phyloP scores from a whole-genome alignment of 129 eudicot species.

The Ambrosia artemisiifolia region DNA sequence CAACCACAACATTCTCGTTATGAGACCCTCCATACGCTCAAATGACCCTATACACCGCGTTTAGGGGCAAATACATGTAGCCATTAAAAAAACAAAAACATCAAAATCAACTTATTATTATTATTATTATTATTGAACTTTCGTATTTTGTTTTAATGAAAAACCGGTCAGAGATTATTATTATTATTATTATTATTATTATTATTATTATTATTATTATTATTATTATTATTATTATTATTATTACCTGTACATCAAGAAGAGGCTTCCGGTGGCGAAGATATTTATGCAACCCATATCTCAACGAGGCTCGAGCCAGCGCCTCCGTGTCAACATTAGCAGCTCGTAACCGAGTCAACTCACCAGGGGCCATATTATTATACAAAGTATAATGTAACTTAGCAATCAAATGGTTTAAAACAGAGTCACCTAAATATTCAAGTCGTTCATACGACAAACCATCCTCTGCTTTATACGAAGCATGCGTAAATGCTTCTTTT shows the following conservation, averaged over 20 bases:
- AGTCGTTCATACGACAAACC: slow-evolving; percentile 38
- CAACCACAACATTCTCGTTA: too few relatives aligned
- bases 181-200: too few relatives aligned
- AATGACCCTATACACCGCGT: too few relatives aligned
- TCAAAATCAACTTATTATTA: too few relatives aligned
- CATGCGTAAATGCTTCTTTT: slow-evolving; percentile 41
- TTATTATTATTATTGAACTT: too few relatives aligned
- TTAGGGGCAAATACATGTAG: too few relatives aligned
- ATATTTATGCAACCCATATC: slow-evolving; percentile 30
- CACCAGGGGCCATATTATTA: slow-evolving; percentile 50
- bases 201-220: too few relatives aligned
- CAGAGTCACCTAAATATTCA: slow-evolving; percentile 59
- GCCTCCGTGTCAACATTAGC: slow-evolving; percentile 70
- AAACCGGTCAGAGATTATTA: too few relatives aligned
- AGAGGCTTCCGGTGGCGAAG: slow-evolving; percentile 49
- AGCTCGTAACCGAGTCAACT: slow-evolving; percentile 51
- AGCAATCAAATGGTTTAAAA: slow-evolving; percentile 33
- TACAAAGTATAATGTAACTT: slow-evolving; percentile 34
- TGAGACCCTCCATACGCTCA: too few relatives aligned
- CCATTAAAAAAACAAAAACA: too few relatives aligned
- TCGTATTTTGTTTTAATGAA: too few relatives aligned
- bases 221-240: too few relatives aligned
- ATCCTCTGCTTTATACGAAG: slow-evolving; percentile 13
- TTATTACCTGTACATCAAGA: slow-evolving; percentile 36
- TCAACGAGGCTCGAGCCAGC: slow-evolving; percentile 58